phyloP scores from a whole-genome alignment of 305 asterid species.

The Fraxinus platypoda region DNA sequence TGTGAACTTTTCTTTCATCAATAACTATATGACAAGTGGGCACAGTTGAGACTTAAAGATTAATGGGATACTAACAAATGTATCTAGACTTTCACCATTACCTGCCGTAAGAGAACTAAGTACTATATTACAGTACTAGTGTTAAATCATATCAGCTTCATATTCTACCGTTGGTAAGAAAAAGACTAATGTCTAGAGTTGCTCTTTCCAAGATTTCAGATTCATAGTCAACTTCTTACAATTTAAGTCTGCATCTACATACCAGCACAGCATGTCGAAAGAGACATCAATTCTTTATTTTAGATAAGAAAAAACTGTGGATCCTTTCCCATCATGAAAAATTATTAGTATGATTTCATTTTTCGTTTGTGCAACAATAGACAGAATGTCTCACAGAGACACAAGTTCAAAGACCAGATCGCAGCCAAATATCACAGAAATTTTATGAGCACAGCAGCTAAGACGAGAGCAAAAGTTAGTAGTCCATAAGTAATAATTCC shows the following conservation, averaged over 20 bases:
- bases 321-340: neutral
- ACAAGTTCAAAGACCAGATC: neutral
- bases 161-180: neutral
- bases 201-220: neutral
- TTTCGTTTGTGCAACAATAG: neutral
- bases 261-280: neutral
- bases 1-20: neutral
- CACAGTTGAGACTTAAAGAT: neutral
- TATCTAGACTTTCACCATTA: neutral
- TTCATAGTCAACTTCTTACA: neutral
- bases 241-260: neutral
- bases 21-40: neutral
- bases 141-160: neutral
- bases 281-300: neutral
- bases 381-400: neutral
- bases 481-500: neutral
- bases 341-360: neutral
- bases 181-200: neutral
- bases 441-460: neutral
- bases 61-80: neutral
- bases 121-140: neutral
- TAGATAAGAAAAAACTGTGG: neutral
- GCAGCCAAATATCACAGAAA: neutral
- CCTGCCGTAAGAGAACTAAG: neutral
- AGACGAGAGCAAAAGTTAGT: neutral